Evolutionary conservation across 1,139 yeast species (phyloP).

Genomic region (Candida tetrigidarum): DNA sequence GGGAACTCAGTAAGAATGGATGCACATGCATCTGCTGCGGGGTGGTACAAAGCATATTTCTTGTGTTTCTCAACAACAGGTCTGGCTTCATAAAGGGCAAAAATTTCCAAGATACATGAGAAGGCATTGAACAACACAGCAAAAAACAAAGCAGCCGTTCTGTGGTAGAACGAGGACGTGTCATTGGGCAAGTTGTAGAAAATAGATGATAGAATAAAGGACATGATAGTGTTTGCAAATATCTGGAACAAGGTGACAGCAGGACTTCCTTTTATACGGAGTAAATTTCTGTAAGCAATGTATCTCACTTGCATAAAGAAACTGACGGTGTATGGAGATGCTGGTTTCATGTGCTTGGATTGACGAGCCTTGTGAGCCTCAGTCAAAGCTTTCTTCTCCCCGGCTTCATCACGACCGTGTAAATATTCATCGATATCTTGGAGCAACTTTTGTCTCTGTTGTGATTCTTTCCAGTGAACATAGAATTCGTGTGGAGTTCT

Average conservation of each 20-base stretch:
- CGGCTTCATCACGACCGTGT: slow-evolving; percentile 14
- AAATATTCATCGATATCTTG: slow-evolving; percentile 22
- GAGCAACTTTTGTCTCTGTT: slow-evolving; percentile 20
- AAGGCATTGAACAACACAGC: slow-evolving; percentile 61
- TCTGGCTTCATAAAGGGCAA: slow-evolving; percentile 58
- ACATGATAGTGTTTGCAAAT: slow-evolving; percentile 67
- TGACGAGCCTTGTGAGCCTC: slow-evolving; percentile 62
- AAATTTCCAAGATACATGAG: slow-evolving; percentile 61
- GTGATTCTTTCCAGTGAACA: slow-evolving; percentile 27
- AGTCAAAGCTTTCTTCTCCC: slow-evolving; percentile 18
- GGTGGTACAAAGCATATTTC: slow-evolving; percentile 64
- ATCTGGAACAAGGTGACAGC: slow-evolving; percentile 64
- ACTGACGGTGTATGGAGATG: slow-evolving; percentile 69
- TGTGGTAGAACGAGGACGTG: slow-evolving; percentile 57
- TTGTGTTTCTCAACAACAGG: slow-evolving; percentile 66
- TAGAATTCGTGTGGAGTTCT: slow-evolving; percentile 28
- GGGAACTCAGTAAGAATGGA: slow-evolving; percentile 63
- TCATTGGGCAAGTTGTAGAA: slow-evolving; percentile 52
- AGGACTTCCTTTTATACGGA: slow-evolving; percentile 68
- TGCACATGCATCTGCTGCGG: slow-evolving; percentile 68
- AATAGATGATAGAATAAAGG: slow-evolving; percentile 72
- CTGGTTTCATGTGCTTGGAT: slow-evolving; percentile 54
- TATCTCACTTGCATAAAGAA: slow-evolving; percentile 67
- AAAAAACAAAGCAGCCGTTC: slow-evolving; percentile 63
- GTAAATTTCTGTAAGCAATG: slow-evolving; percentile 61